Conservation (phyloP, 2,329 filamentous ascomycete species). For the Macrophomina phaseolina region DNA sequence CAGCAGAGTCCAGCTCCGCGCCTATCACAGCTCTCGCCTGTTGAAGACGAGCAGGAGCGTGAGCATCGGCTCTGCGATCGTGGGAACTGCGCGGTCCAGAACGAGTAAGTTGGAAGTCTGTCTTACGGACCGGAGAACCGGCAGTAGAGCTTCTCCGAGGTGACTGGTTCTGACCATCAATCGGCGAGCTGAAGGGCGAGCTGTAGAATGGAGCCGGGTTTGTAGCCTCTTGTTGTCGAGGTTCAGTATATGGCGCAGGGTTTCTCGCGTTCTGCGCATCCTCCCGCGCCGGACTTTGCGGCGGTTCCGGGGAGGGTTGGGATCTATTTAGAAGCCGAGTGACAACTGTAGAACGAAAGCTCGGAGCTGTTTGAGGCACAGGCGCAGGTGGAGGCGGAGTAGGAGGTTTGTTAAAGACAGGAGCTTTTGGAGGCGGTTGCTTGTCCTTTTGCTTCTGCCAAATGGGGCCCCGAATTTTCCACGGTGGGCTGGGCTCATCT, state of each 20-base stretch:
- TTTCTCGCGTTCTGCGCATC: neutral
- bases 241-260: neutral
- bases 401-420: conserved; percentile 29
- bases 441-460: conserved; percentile 49
- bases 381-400: neutral
- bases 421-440: conserved; percentile 31
- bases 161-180: neutral
- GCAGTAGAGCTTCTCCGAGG: neutral
- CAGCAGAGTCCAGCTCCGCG: neutral
- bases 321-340: neutral
- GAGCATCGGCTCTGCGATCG: neutral
- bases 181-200: conserved; percentile 10
- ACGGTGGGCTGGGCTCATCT: conserved; percentile 37
- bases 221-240: neutral
- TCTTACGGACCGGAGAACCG: neutral
- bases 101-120: neutral
- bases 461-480: conserved; percentile 53
- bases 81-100: neutral
- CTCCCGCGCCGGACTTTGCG: neutral
- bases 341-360: neutral
- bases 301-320: neutral
- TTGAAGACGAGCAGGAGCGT: neutral
- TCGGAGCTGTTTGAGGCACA: conserved; percentile 23
- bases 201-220: conserved; percentile 8
- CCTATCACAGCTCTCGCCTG: neutral